Evolutionary conservation across 495 filamentous ascomycete species (phyloP).

Genomic region (Aspergillus steynii): DNA sequence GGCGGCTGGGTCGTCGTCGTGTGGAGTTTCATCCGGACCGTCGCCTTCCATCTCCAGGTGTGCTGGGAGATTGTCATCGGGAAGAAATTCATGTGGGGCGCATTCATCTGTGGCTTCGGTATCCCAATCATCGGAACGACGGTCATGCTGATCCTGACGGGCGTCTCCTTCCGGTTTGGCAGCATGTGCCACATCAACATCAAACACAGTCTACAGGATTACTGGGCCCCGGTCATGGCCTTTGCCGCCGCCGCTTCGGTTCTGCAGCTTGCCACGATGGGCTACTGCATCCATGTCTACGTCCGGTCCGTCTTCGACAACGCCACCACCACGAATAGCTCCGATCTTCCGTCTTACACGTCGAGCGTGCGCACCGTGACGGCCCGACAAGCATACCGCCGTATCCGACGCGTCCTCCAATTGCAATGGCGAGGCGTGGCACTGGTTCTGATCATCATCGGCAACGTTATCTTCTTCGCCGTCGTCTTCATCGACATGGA

Average conservation of each 20-base stretch:
- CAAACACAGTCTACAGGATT: conserved; percentile 71
- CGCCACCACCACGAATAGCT: conserved; percentile 65
- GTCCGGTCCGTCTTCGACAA: conserved; percentile 76
- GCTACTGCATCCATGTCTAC: conserved; percentile 94
- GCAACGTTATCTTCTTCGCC: conserved; percentile 88
- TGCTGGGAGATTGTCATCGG: conserved; percentile 95
- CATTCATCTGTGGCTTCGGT: conserved; percentile 79
- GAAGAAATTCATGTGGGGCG: conserved; percentile 83
- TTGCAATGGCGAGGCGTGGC: conserved; percentile 92
- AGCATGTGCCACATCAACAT: conserved; percentile 91
- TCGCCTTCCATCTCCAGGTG: conserved; percentile 95
- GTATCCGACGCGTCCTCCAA: conserved; percentile 81
- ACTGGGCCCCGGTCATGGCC: conserved; percentile 86
- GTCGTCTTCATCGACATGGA: conserved; percentile 88
- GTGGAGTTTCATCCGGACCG: conserved; percentile 86
- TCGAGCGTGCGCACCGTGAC: conserved; percentile 80
- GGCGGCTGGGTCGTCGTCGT: conserved; percentile 81
- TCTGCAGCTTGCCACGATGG: conserved; percentile 82
- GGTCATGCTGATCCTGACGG: conserved; percentile 77
- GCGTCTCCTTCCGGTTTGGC: conserved; percentile 92
- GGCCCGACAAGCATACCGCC: conserved; percentile 82
- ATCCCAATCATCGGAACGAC: conserved; percentile 72
- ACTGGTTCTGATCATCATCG: conserved; percentile 82
- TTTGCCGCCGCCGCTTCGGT: conserved; percentile 77
- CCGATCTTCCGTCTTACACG: conserved; percentile 74